These are phyloP conservation scores for Hypoxylon lenormandii DNA, from an alignment of 495 filamentous ascomycete genomes.

Conservation along the genomic window DNA sequence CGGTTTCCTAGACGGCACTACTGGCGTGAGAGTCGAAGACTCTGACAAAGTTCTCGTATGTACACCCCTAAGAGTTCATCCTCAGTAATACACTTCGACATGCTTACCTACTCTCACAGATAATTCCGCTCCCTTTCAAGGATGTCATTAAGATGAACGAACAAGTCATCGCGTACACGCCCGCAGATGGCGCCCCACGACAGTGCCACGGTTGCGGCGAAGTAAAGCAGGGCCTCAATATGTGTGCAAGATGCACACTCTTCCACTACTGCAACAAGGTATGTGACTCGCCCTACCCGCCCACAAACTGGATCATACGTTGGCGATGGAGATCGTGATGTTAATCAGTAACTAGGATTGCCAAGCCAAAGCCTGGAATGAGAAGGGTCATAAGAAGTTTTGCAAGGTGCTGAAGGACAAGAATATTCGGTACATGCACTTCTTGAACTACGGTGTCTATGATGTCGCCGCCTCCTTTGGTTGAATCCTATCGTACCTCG, in stretches of 20 bases:
- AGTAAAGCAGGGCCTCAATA: conserved; percentile 7
- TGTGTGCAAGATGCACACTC: conserved; percentile 19
- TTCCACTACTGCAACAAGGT: conserved; percentile 37
- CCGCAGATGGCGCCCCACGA: background rate
- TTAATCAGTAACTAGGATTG: conserved; percentile 25
- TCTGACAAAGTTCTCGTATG: conserved; percentile 18
- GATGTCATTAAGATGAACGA: conserved; percentile 35
- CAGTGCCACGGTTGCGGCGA: conserved; percentile 30
- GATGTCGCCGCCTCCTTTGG: background rate
- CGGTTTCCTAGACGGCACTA: conserved; percentile 22
- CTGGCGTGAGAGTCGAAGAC: conserved; percentile 27
- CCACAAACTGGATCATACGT: background rate
- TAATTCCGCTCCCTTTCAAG: conserved; percentile 20
- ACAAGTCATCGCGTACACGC: conserved; percentile 26
- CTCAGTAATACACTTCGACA: background rate
- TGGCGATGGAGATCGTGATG: background rate
- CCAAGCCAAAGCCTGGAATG: conserved; percentile 29
- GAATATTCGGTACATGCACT: conserved; percentile 18
- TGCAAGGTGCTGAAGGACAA: conserved; percentile 29
- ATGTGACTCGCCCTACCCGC: background rate
- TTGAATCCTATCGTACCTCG: background rate
- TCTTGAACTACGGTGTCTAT: conserved; percentile 20
- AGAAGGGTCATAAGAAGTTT: conserved; percentile 30
- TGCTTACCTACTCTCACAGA: conserved; percentile 17
- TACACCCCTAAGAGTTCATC: background rate